phyloP scores from a whole-genome alignment of 1,284 basidiomycete species.

The Malassezia vespertilionis region DNA sequence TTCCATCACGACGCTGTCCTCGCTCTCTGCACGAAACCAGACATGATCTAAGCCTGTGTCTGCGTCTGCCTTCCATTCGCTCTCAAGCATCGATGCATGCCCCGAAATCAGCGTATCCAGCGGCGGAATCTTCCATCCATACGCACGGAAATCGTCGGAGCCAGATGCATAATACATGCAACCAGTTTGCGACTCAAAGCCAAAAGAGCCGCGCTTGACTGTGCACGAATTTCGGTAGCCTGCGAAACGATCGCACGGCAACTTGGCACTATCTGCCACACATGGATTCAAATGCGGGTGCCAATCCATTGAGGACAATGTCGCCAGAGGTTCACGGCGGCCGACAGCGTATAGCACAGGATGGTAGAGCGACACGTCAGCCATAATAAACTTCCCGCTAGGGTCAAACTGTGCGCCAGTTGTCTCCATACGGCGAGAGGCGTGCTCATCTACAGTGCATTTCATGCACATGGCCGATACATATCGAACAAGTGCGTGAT shows the following conservation, averaged over 20 bases:
- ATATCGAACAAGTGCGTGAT: constrained; percentile 9
- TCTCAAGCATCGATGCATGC: constrained; percentile 48
- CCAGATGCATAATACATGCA: constrained; percentile 60
- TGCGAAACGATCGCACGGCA: not conserved
- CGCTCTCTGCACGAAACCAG: constrained; percentile 5
- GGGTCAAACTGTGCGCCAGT: constrained; percentile 18
- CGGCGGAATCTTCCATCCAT: constrained; percentile 64
- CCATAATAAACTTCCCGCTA: constrained; percentile 7
- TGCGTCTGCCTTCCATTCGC: not conserved
- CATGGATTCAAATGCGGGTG: constrained; percentile 10
- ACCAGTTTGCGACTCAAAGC: constrained; percentile 48
- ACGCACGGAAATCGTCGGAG: constrained; percentile 67
- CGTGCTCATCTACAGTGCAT: not conserved
- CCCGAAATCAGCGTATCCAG: constrained; percentile 50
- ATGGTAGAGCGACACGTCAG: constrained; percentile 14
- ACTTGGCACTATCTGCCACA: not conserved
- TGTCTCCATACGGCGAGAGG: constrained; percentile 3
- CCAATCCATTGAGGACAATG: constrained; percentile 7
- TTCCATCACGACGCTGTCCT: not conserved
- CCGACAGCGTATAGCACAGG: constrained; percentile 13
- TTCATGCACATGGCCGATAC: constrained; percentile 6
- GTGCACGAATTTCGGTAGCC: constrained; percentile 64
- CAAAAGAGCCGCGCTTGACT: constrained; percentile 71
- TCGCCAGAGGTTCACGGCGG: constrained; percentile 11
- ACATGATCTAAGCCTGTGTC: constrained; percentile 13